A percentile compares a stretch with the other conserved stretches of the same genome.
These are phyloP conservation scores for Trebouxia sp. DNA, from an alignment of 139 green algal species.

Conservation along the genomic window DNA sequence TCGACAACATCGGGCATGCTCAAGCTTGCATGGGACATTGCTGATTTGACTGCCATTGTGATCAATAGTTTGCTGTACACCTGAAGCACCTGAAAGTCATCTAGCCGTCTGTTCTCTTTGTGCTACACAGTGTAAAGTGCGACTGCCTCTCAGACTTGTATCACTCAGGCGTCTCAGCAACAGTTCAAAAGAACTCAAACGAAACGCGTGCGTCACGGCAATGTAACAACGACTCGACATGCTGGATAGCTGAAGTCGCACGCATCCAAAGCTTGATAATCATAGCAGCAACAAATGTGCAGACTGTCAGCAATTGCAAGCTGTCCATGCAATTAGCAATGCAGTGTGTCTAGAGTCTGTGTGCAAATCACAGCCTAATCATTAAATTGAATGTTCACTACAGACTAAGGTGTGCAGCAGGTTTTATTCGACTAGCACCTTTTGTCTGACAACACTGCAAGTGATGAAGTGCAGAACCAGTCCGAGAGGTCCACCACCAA, in stretches of 20 bases:
- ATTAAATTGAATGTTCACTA: background rate
- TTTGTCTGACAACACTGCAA: background rate
- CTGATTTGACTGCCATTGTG: no score
- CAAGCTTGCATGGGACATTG: no score
- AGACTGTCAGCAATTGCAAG: background rate
- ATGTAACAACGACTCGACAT: no score
- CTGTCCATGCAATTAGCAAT: background rate
- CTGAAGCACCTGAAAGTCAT: no score
- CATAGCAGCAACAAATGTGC: background rate
- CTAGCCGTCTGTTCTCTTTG: no score
- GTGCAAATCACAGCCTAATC: background rate
- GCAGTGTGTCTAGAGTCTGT: background rate
- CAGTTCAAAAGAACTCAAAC: no score
- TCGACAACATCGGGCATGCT: no score
- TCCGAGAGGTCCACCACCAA: conserved; percentile 12
- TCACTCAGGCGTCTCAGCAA: no score
- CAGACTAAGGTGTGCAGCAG: background rate
- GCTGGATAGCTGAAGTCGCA: background rate
- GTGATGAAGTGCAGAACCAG: conserved; percentile 10
- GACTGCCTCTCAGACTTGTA: no score
- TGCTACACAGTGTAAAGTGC: no score
- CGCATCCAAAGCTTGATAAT: background rate
- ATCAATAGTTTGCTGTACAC: no score
- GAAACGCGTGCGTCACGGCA: no score
- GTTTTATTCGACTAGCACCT: background rate